phyloP scores from a whole-genome alignment of 371 early-diverging fungal species.

The Nematocida sp. region DNA sequence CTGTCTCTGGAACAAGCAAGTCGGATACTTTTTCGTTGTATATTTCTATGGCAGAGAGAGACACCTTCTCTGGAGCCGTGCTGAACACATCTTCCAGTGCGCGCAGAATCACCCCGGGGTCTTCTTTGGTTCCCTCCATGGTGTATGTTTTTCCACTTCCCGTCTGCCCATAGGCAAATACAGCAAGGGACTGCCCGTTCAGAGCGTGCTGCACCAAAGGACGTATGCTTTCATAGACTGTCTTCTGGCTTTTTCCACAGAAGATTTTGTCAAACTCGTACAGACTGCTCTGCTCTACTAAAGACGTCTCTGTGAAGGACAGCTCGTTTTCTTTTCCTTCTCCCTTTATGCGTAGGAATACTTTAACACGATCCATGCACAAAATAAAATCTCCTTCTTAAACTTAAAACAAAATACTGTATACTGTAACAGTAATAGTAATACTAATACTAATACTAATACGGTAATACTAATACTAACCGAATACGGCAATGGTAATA shows the following conservation, averaged over 20 bases:
- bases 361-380: constrained; percentile 39
- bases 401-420: too few species aligned
- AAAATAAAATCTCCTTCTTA: background rate
- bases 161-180: constrained; percentile 71
- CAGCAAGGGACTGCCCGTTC: constrained; percentile 61
- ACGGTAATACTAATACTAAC: background rate
- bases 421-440: background rate
- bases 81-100: constrained; percentile 22
- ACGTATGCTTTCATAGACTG: background rate
- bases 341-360: constrained; percentile 44
- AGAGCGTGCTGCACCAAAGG: constrained; percentile 35
- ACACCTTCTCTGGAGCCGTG: constrained; percentile 39
- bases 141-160: constrained; percentile 94
- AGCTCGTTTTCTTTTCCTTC: constrained; percentile 14
- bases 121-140: constrained; percentile 69
- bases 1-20: constrained; percentile 62
- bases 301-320: constrained; percentile 28
- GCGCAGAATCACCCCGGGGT: constrained; percentile 65
- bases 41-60: constrained; percentile 68
- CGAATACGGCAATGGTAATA: too few species aligned
- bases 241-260: constrained; percentile 6
- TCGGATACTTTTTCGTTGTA: constrained; percentile 71
- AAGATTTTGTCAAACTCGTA: constrained; percentile 50
- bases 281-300: constrained; percentile 5
- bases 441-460: background rate